Conservation (phyloP, 495 filamentous ascomycete genomes). For the Penicillium arizonense region DNA sequence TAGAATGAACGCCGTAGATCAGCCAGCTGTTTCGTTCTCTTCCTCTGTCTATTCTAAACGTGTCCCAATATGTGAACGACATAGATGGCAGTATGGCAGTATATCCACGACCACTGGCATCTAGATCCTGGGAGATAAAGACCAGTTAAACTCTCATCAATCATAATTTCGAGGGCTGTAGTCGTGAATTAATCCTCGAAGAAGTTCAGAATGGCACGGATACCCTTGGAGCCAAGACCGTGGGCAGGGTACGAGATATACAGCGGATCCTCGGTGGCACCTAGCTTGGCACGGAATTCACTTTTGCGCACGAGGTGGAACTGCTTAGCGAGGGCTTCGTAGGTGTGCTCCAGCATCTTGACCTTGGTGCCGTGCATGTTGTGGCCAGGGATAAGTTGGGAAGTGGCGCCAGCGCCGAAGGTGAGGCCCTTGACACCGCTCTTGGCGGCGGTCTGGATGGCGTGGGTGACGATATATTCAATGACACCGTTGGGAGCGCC, state of each 20-base stretch:
- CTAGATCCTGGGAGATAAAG: neutral
- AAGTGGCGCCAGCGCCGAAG: constrained; percentile 74
- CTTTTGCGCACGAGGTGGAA: constrained; percentile 78
- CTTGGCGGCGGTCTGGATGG: constrained; percentile 66
- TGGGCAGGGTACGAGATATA: constrained; percentile 82
- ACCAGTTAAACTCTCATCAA: constrained; percentile 6
- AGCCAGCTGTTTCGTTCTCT: neutral
- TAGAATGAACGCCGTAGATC: neutral
- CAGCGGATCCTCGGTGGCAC: constrained; percentile 69
- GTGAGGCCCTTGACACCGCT: constrained; percentile 66
- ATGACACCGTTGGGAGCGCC: constrained; percentile 75
- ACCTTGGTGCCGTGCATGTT: constrained; percentile 72
- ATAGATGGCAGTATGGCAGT: neutral
- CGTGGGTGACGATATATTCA: constrained; percentile 72
- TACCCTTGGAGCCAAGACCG: constrained; percentile 72
- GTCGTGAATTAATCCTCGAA: constrained; percentile 61
- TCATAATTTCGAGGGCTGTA: neutral
- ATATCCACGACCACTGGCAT: constrained; percentile 1
- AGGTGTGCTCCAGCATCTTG: constrained; percentile 71
- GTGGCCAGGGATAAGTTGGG: constrained; percentile 65
- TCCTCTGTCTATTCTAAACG: constrained; percentile 6
- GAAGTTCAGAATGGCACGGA: constrained; percentile 75
- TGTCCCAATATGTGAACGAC: neutral
- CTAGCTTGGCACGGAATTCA: constrained; percentile 85
- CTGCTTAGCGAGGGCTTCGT: constrained; percentile 72